Base-by-base conservation (phyloP, 179 eudicot genomes). In the Beta lomatogona region DNA sequence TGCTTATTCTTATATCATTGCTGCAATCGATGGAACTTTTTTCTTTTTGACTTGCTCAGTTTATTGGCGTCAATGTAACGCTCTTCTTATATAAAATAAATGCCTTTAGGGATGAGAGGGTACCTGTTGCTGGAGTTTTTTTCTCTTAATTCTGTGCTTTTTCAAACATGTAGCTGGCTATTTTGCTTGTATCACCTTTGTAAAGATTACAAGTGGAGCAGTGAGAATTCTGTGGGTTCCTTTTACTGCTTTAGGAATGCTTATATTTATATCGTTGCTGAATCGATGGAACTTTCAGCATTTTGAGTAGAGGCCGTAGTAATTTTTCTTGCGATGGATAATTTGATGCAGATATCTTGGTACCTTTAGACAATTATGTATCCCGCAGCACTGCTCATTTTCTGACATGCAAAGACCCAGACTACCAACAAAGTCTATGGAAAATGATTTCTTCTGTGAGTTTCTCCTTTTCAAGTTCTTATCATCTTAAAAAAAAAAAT, bases 341-440 rank as follows among this genome's bases (percentile, higher is more conserved):
- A 58, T 63, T 81, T 82, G 68, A 48, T 91, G 83, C 86, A 96
- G 99, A 94, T 81, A 96, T 96, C 70, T 86, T 96, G 89, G 97
- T 96, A 77, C 98, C 99, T 21, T 77, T 96, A 85, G 99, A 96
- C 89, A 96, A 96, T 87, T 96, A 91, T 82, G 86, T 97, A 83
- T 97, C 98, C 61, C 91, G 98, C 76, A 89, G 99, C 69, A 97
- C 99, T 54, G 88, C 90, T 52, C 97, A 95, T 83, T 97, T 90
- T 82, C 89, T 97, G 60, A 80, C 94, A 3, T 93, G 97, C 92
- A 97, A 97, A 86, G 97, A 97, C 75, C 98, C 98, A 68, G 94
- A 97, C 83, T 97, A 97, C 88, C 98, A 94, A 89, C 95, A 92
- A 85, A 97, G 99, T 80, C 92, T 97, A 79, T 97, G 98, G 98